Conservation (phyloP, 1,284 basidiomycete genomes). For the Chiua sp. region DNA sequence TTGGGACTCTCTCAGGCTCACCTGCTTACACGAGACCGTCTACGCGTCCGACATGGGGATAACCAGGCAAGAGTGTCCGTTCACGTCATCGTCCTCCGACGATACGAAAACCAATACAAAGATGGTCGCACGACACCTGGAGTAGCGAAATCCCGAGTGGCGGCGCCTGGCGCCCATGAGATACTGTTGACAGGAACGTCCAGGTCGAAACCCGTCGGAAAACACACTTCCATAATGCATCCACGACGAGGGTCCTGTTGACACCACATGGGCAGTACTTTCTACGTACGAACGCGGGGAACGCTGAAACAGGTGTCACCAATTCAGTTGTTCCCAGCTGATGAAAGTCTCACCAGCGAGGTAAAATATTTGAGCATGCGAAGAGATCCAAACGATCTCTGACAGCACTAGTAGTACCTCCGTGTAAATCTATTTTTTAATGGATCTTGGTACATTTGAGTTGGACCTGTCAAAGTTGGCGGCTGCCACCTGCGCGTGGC, state of each 20-base stretch:
- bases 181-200: slow-evolving; percentile 31
- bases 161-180: slow-evolving; percentile 11
- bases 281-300: slow-evolving; percentile 18
- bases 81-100: slow-evolving; percentile 37
- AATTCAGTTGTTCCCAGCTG: slow-evolving; percentile 32
- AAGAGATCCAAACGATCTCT: slow-evolving; percentile 20
- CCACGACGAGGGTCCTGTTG: slow-evolving; percentile 31
- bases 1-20: slow-evolving; percentile 25
- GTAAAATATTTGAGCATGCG: slow-evolving; percentile 32
- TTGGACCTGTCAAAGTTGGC: neutral
- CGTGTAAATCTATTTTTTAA: slow-evolving; percentile 11
- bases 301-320: slow-evolving; percentile 40
- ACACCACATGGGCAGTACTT: slow-evolving; percentile 12
- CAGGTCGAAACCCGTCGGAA: slow-evolving; percentile 38
- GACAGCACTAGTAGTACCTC: slow-evolving; percentile 7
- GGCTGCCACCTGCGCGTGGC: neutral
- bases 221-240: slow-evolving; percentile 35
- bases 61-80: slow-evolving; percentile 22
- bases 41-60: slow-evolving; percentile 35
- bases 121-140: slow-evolving; percentile 33
- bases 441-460: slow-evolving; percentile 1
- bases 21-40: slow-evolving; percentile 36
- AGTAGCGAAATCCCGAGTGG: slow-evolving; percentile 31
- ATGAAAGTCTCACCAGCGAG: slow-evolving; percentile 25
- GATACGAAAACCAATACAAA: slow-evolving; percentile 34